These are phyloP conservation scores for Cymbomonas tetramitiformis DNA, from an alignment of 139 green algal genomes.

Conservation along the genomic window DNA sequence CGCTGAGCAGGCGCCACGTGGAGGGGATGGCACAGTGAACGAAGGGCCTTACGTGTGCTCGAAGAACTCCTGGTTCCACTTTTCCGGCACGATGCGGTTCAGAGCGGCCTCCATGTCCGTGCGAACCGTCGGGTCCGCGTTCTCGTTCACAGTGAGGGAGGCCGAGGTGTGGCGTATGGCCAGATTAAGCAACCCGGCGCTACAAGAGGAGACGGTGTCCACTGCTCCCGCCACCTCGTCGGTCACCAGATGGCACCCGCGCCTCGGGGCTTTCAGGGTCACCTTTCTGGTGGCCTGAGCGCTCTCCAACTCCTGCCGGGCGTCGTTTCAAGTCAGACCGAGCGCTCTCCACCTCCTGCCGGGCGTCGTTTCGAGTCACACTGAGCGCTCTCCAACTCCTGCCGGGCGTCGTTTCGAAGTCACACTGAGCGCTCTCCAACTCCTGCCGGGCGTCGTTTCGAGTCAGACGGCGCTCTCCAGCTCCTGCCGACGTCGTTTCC, in stretches of 20 bases:
- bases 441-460: neutral
- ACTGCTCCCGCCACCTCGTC: neutral
- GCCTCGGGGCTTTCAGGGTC: neutral
- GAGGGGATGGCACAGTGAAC: too few species aligned
- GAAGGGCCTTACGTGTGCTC: conserved; percentile 8
- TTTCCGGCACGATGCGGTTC: conserved; percentile 24
- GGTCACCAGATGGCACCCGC: conserved; percentile 5
- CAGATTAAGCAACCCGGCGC: neutral
- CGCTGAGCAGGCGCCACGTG: too few species aligned
- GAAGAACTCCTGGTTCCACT: conserved; percentile 19
- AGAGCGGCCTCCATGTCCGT: conserved; percentile 25
- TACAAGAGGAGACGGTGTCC: neutral
- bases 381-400: too few species aligned
- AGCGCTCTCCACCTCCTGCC: too few species aligned
- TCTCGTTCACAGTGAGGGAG: conserved; percentile 32
- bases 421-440: neutral
- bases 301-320: neutral
- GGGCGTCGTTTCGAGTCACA: too few species aligned
- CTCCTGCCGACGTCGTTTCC: too few species aligned
- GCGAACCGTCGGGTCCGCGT: conserved; percentile 16
- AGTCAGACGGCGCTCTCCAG: neutral
- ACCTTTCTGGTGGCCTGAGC: neutral
- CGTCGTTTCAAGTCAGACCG: neutral
- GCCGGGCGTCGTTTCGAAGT: too few species aligned
- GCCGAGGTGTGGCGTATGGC: conserved; percentile 31